Evolutionary conservation across 2,329 filamentous ascomycete species (phyloP).

Genomic region (Trichoderma sp.): DNA sequence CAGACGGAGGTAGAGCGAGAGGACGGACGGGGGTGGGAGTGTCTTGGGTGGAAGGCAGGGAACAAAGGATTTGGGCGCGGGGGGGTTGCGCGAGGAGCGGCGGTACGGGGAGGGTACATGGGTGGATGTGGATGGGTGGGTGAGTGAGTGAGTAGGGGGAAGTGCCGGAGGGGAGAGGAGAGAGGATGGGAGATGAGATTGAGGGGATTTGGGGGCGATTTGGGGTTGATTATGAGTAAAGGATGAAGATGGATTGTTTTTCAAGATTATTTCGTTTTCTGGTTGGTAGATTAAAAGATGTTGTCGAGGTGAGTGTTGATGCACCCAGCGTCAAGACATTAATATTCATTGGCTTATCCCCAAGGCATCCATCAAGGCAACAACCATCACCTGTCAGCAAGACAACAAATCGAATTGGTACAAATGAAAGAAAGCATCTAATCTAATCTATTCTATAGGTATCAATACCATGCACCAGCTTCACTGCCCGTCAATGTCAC

Average conservation of each 20-base stretch:
- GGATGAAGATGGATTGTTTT: not conserved
- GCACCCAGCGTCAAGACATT: not conserved
- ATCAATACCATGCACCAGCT: not conserved
- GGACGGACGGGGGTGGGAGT: not conserved
- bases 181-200: not conserved
- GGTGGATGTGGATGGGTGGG: not conserved
- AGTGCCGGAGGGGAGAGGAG: not conserved
- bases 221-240: not conserved
- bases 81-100: not conserved
- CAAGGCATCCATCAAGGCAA: not conserved
- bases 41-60: not conserved
- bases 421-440: not conserved
- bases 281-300: not conserved
- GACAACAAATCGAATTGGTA: not conserved
- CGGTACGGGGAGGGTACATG: conserved; percentile 4
- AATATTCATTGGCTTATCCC: not conserved
- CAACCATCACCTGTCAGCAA: not conserved
- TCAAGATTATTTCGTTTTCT: not conserved
- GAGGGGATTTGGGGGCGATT: not conserved
- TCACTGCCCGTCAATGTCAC: not conserved
- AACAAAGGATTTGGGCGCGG: conserved; percentile 1
- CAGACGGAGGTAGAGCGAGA: not conserved
- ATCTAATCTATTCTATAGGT: not conserved
- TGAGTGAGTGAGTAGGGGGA: not conserved
- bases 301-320: not conserved